Percentiles rank a stretch among this genome's conserved stretches.
Evolutionary conservation across 805 yeast genomes (phyloP).

Genomic region (Naumovozyma baii): DNA sequence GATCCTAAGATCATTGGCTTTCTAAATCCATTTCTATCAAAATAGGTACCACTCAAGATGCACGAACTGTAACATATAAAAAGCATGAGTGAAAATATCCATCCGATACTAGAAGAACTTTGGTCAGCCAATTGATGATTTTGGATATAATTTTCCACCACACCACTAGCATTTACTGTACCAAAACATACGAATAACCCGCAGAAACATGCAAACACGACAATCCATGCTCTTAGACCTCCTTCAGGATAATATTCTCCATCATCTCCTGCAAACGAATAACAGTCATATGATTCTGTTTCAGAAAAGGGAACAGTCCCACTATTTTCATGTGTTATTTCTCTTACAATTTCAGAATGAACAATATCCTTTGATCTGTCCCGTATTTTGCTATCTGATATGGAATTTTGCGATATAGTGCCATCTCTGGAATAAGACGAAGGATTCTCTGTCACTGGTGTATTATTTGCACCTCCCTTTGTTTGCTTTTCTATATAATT

Average conservation of each 20-base stretch:
- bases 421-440: too few relatives aligned
- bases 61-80: conserved; percentile 41
- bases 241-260: conserved; percentile 45
- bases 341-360: conserved; percentile 1
- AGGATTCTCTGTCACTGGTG: too few relatives aligned
- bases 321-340: conserved; percentile 4
- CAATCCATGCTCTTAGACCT: conserved; percentile 46
- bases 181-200: conserved; percentile 51
- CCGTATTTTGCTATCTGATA: background rate
- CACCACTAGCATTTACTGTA: conserved; percentile 48
- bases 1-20: conserved; percentile 36
- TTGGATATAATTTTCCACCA: conserved; percentile 50
- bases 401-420: background rate
- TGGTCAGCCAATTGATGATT: conserved; percentile 42
- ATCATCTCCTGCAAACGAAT: conserved; percentile 14
- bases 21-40: conserved; percentile 45
- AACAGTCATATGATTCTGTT: conserved; percentile 6
- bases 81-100: conserved; percentile 55
- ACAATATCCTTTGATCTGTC: too few relatives aligned
- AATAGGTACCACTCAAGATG: conserved; percentile 46
- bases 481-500: too few relatives aligned
- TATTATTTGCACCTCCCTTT: too few relatives aligned
- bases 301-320: conserved; percentile 2
- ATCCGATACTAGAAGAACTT: conserved; percentile 42
- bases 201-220: conserved; percentile 47